These are phyloP conservation scores for Mycena kentingensis DNA, from an alignment of 768 basidiomycete species.

Conservation along the genomic window DNA sequence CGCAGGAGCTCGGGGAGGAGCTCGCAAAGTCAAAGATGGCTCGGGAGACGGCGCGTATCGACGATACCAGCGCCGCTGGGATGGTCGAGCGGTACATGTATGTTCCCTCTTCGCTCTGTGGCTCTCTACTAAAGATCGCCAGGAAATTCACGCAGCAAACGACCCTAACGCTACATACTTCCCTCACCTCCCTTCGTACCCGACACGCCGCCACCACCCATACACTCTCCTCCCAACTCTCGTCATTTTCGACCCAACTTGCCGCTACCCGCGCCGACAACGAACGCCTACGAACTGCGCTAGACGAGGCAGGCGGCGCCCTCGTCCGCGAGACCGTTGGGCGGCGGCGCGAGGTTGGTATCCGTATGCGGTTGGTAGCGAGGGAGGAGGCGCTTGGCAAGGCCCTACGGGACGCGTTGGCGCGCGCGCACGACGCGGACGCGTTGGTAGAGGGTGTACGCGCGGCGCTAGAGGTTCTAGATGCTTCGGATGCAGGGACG, in stretches of 20 bases:
- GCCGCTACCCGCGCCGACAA: constrained; percentile 44
- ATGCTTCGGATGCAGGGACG: constrained; percentile 43
- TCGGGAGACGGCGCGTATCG: constrained; percentile 56
- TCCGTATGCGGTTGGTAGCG: constrained; percentile 61
- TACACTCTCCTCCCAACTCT: constrained; percentile 56
- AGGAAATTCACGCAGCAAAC: constrained; percentile 86
- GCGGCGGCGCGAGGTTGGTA: constrained; percentile 66
- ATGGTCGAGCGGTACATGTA: constrained; percentile 88
- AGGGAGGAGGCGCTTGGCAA: constrained; percentile 66
- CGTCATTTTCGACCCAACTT: constrained; percentile 45
- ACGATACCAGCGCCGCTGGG: constrained; percentile 76
- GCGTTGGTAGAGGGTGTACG: constrained; percentile 36
- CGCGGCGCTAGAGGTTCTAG: constrained; percentile 35
- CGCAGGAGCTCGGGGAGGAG: constrained; percentile 45
- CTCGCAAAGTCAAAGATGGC: constrained; percentile 50
- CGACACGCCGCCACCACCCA: constrained; percentile 64
- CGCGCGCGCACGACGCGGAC: constrained; percentile 48
- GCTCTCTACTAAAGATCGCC: background rate
- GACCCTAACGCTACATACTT: constrained; percentile 62
- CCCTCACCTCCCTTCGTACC: constrained; percentile 57
- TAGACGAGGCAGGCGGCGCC: constrained; percentile 74
- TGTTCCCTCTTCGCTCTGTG: constrained; percentile 26
- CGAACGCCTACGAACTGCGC: constrained; percentile 53
- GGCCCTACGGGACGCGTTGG: constrained; percentile 57
- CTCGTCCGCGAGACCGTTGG: constrained; percentile 72